Percentiles rank a stretch among this genome's conserved stretches.
Conservation (phyloP, 2,329 filamentous ascomycete species). For the Arthrobotrys sinensis region DNA sequence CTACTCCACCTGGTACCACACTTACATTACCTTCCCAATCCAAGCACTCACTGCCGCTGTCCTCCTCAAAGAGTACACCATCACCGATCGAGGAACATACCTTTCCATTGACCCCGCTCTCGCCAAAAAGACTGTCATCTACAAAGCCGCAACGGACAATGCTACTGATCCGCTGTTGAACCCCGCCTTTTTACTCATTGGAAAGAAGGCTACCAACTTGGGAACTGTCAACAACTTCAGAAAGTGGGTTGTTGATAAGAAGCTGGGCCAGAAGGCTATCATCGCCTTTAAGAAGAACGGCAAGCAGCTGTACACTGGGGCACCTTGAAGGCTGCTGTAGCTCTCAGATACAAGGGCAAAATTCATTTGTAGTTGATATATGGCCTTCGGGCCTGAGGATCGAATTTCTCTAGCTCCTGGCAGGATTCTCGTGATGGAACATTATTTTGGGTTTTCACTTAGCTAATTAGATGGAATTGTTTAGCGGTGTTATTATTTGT, state of each 20-base stretch:
- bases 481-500: neutral
- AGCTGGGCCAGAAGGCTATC: slow-evolving; percentile 67
- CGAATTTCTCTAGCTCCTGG: no score
- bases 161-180: slow-evolving; percentile 68
- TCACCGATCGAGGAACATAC: slow-evolving; percentile 70
- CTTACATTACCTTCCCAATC: slow-evolving; percentile 69
- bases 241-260: slow-evolving; percentile 67
- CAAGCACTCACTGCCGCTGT: slow-evolving; percentile 69
- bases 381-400: neutral
- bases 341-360: neutral
- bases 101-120: slow-evolving; percentile 67
- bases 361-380: neutral
- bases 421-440: neutral
- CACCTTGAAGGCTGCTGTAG: slow-evolving; percentile 62
- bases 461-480: neutral
- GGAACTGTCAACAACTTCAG: slow-evolving; percentile 67
- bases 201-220: slow-evolving; percentile 66
- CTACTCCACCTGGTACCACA: slow-evolving; percentile 71
- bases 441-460: neutral
- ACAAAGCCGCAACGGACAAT: slow-evolving; percentile 67
- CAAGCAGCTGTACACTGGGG: slow-evolving; percentile 67
- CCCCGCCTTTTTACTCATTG: slow-evolving; percentile 69
- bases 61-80: slow-evolving; percentile 69
- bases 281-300: slow-evolving; percentile 67
- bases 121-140: slow-evolving; percentile 66